phyloP scores from a whole-genome alignment of 768 basidiomycete species.

The Mycena polygramma region DNA sequence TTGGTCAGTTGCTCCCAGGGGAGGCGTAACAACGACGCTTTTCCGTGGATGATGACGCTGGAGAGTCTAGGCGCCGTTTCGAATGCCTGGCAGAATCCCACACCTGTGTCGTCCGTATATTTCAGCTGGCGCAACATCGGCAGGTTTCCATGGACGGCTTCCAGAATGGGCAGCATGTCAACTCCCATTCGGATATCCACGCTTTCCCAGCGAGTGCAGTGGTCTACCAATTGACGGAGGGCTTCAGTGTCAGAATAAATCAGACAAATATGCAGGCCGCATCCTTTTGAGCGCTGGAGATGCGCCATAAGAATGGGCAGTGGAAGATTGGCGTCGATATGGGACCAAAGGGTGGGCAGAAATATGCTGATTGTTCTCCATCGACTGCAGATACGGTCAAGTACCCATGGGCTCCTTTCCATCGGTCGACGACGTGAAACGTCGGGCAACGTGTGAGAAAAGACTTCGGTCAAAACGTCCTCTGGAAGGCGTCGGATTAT shows the following conservation, averaged over 20 bases:
- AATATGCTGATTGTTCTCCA: slow-evolving; percentile 16
- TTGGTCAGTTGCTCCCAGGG: slow-evolving; percentile 9
- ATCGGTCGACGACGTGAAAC: background rate
- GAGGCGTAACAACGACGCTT: background rate
- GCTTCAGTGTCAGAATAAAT: background rate
- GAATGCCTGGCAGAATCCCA: slow-evolving; percentile 7
- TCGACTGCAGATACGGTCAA: slow-evolving; percentile 20
- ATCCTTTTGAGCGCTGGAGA: slow-evolving; percentile 1
- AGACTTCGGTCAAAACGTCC: slow-evolving; percentile 14
- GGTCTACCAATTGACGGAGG: background rate
- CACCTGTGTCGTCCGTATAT: slow-evolving; percentile 7
- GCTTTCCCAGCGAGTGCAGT: slow-evolving; percentile 9
- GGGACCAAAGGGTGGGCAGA: slow-evolving; percentile 10
- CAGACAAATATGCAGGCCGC: background rate
- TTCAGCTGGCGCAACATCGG: slow-evolving; percentile 14
- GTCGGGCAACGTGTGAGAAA: background rate
- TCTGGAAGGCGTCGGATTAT: slow-evolving; percentile 11
- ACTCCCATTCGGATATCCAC: slow-evolving; percentile 11
- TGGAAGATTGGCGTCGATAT: background rate
- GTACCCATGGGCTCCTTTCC: slow-evolving; percentile 15
- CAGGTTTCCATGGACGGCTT: slow-evolving; percentile 1
- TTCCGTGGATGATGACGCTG: slow-evolving; percentile 1
- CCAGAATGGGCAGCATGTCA: slow-evolving; percentile 1
- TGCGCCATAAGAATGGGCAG: background rate
- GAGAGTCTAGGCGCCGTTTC: slow-evolving; percentile 14